These are phyloP conservation scores for Limnanthes douglasii DNA, from an alignment of 345 rosid genomes.

Conservation along the genomic window DNA sequence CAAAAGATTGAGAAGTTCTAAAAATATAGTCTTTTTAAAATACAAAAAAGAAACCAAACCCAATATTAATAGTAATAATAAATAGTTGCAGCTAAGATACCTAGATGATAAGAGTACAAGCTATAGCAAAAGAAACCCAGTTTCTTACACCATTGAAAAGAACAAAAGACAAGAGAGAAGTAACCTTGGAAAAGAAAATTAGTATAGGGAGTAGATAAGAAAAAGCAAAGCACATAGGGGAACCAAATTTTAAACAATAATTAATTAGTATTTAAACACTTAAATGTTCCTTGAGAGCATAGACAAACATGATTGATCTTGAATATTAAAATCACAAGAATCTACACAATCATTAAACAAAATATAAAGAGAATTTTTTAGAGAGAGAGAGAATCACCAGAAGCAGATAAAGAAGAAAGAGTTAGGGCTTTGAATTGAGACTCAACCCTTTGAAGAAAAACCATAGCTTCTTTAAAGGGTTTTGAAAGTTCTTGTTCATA, in stretches of 20 bases:
- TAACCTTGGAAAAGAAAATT: too few relatives aligned
- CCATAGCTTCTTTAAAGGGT: conserved; percentile 93
- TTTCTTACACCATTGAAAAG: too few relatives aligned
- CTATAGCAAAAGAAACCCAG: too few relatives aligned
- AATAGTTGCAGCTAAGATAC: too few relatives aligned
- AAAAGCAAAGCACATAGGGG: conserved; percentile 2
- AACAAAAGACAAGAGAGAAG: too few relatives aligned
- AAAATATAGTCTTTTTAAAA: too few relatives aligned
- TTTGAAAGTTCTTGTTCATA: conserved; percentile 92
- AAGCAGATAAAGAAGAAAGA: conserved; percentile 30
- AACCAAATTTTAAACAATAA: conserved; percentile 1
- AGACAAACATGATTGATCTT: conserved; percentile 11
- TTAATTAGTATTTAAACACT: conserved; percentile 1
- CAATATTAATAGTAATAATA: too few relatives aligned
- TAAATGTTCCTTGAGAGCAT: conserved; percentile 6
- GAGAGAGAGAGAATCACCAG: conserved; percentile 33
- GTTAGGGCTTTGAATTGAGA: conserved; percentile 75
- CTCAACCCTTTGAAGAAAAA: conserved; percentile 70
- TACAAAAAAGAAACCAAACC: too few relatives aligned
- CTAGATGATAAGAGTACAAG: too few relatives aligned
- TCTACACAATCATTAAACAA: background rate
- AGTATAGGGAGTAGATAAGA: too few relatives aligned
- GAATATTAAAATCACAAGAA: background rate
- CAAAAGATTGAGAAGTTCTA: too few relatives aligned
- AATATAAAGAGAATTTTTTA: conserved; percentile 4